Base-by-base conservation (phyloP, 306 rosid species). In the Prunus mongolica region DNA sequence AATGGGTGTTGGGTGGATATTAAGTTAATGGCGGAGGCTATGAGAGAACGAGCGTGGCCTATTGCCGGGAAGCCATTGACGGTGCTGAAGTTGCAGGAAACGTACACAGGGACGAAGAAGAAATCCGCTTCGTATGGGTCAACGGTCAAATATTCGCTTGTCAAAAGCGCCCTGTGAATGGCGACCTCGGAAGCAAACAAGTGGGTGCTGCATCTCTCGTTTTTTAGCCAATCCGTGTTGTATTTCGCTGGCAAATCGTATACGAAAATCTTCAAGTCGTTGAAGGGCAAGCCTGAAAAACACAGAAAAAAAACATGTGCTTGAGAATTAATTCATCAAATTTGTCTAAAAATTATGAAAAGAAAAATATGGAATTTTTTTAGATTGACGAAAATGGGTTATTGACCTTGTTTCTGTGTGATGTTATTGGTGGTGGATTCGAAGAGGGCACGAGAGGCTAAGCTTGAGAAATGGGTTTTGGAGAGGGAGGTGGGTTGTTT, bases 41-140 rank as follows among this genome's bases (percentile, higher is more conserved):
- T 65, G 6, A 96, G 91, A 0, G 86, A 50, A 12, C 99, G 96
- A 1, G 99, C 99, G 81, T 96, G 98, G 51, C 97, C 98, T 16
- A 92, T 91, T 34, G 98, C 97, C 0, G 97, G 99, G 87, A 96
- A 96, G 44, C 99, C 97, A 62, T 90, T 88, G 4, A 90, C 67
- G 78, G 89, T 77, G 91, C 93, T 93, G 88, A 93, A 93, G 75
- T 91, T 93, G 89, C 98, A 93, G 16, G 98, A 88, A 0, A 93
- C 98, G 78, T 93, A 93, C 27, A 93, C 96, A 1, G 98, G 98
- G 9, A 93, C 98, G 81, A 90, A 91, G 88, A 93, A 93, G 64
- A 93, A 90, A 65, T 91, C 93, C 3, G 98, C 98, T 45, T 88
- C 82, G 27, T 78, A 69, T 0, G 98, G 93, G 82, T 93, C 93